Percentiles rank a stretch among this genome's conserved stretches.
Evolutionary conservation across 108 stramenopile genomes (phyloP).

Genomic region (Stephanodiscus triporus): DNA sequence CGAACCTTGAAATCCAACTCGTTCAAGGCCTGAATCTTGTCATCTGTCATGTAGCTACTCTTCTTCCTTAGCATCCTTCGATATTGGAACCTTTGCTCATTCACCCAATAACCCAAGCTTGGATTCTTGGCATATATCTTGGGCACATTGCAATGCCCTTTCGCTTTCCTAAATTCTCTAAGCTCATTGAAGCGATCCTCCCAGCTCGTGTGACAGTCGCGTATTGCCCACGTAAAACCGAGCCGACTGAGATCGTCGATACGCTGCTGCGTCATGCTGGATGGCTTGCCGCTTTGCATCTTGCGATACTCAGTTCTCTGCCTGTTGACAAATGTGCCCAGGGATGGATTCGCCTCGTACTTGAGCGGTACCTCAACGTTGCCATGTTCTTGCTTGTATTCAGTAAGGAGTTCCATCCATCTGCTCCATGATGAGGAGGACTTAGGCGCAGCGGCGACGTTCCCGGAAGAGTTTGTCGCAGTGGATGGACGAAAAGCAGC

Average conservation of each 20-base stretch:
- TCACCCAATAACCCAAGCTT: constrained; percentile 48
- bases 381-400: constrained; percentile 21
- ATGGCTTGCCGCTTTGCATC: constrained; percentile 34
- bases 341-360: constrained; percentile 44
- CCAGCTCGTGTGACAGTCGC: constrained; percentile 40
- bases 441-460: not conserved
- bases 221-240: constrained; percentile 41
- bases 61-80: constrained; percentile 32
- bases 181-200: constrained; percentile 42
- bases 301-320: constrained; percentile 44
- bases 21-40: constrained; percentile 36
- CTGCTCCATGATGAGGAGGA: constrained; percentile 17
- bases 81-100: constrained; percentile 48
- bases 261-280: constrained; percentile 35
- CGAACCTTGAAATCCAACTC: constrained; percentile 43
- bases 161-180: constrained; percentile 21
- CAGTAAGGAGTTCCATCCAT: constrained; percentile 20
- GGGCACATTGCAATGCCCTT: constrained; percentile 51
- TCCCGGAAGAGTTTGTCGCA: not conserved
- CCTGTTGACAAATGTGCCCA: constrained; percentile 45
- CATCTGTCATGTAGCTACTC: constrained; percentile 38
- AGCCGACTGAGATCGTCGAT: constrained; percentile 31
- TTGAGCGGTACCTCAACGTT: constrained; percentile 49
- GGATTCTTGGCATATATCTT: constrained; percentile 39
- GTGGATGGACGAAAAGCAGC: not conserved